Base-by-base conservation (phyloP, 2,329 filamentous ascomycete genomes). In the Arthrobotrys conoides region DNA sequence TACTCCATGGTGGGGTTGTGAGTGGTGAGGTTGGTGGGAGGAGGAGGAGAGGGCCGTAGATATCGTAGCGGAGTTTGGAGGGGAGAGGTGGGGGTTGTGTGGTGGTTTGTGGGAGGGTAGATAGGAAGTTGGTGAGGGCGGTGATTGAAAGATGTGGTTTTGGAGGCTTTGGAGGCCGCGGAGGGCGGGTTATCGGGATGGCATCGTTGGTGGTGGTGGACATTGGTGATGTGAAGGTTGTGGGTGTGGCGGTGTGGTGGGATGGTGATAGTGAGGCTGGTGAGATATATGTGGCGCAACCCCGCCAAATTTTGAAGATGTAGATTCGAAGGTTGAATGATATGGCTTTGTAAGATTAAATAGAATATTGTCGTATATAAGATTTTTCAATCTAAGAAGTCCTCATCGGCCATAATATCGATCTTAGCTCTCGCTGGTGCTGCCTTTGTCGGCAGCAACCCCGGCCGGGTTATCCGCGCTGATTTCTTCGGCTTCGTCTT, bases 21-120 rank as follows among this genome's bases (percentile, higher is more conserved):
- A 80, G 89, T 86, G 22, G 87, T 84, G 77, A 86, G 85, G 22
- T 85, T 80, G 0, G 64, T n/a, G 88, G 87, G 0, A 91, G 85
- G 6, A 91, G 86, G 5, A 91, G 85, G 81, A 91, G 85, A 1
- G 88, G 87, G 5, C 85, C 85, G 83, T 91, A 90, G 51, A 89
- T 82, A 2, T 87, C 88, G 83, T 88, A 90, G 3, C 85, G 77
- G 55, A 78, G 75, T 46, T 78, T 78, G 20, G 61, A 57, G 84
- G 75, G 75, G n/a, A 78, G 36, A 0, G 67, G 22, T 16, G 73
- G 73, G 4, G 41, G 67, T n/a, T 53, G 44, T n/a, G 30, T 16
- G 16, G 30, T 1, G 14, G 57, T 14, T 48, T 69, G 53, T 18
- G 75, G 63, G 55, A 55, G 68, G 9, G 20, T 46, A 14, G 75